phyloP scores from a whole-genome alignment of 331 rosid genomes.

The Malus hybrid region DNA sequence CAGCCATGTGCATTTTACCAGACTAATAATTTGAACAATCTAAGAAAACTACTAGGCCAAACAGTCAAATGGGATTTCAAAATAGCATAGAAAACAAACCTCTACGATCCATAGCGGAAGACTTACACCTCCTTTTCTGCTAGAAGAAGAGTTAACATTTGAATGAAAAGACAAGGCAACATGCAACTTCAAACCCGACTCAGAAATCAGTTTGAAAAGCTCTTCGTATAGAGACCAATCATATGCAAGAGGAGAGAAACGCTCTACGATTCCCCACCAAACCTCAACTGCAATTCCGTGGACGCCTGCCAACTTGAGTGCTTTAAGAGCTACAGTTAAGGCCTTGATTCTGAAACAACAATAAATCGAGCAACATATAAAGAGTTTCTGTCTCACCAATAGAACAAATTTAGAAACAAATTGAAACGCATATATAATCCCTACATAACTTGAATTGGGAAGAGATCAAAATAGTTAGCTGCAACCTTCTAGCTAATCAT shows the following conservation, averaged over 20 bases:
- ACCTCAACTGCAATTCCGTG: conserved; percentile 40
- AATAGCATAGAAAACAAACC: conserved; percentile 15
- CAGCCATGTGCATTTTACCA: background rate
- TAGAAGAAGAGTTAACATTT: conserved; percentile 8
- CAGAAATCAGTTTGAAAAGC: conserved; percentile 26
- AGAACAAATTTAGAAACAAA: background rate
- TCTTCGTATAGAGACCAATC: conserved; percentile 11
- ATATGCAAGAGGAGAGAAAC: no score
- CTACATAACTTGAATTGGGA: background rate
- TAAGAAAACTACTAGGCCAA: background rate
- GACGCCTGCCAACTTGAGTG: conserved; percentile 38
- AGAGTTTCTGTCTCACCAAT: background rate
- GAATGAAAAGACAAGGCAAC: conserved; percentile 42
- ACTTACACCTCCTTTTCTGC: conserved; percentile 24
- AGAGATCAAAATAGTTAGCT: background rate
- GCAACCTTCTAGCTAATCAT: background rate
- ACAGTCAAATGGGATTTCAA: background rate
- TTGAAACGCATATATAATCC: background rate
- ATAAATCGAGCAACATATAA: background rate
- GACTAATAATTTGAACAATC: background rate
- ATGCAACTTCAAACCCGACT: conserved; percentile 31
- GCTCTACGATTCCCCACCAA: background rate
- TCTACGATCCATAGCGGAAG: conserved; percentile 33
- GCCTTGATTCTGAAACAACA: conserved; percentile 30
- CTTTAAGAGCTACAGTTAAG: conserved; percentile 25